Conservation (phyloP, 1,139 yeast species). For the Debaryomyces sp. region DNA sequence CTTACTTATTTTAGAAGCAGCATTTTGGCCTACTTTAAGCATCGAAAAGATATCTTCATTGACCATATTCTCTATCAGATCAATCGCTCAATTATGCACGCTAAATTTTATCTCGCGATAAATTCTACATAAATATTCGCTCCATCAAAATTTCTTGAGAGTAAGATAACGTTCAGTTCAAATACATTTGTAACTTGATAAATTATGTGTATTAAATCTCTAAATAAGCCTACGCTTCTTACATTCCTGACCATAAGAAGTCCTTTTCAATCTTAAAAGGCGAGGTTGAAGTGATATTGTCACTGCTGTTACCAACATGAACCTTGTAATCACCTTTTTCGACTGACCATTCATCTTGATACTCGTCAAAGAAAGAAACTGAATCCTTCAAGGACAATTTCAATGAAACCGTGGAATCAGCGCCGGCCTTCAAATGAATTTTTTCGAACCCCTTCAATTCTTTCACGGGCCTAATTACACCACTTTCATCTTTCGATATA, state of each 20-base stretch:
- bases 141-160: no score
- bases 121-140: no score
- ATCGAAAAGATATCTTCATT: slow-evolving; percentile 12
- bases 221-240: background rate
- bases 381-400: slow-evolving; percentile 48
- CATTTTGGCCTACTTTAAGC: slow-evolving; percentile 6
- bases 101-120: background rate
- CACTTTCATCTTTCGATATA: slow-evolving; percentile 39
- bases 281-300: slow-evolving; percentile 40
- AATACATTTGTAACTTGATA: background rate
- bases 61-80: slow-evolving; percentile 2
- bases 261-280: slow-evolving; percentile 30
- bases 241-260: slow-evolving; percentile 23
- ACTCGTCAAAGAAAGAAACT: slow-evolving; percentile 56
- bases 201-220: background rate
- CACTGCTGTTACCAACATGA: slow-evolving; percentile 45
- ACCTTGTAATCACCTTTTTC: slow-evolving; percentile 54
- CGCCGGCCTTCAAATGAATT: slow-evolving; percentile 45
- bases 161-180: background rate
- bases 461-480: slow-evolving; percentile 54
- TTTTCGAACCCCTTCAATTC: slow-evolving; percentile 61
- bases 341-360: slow-evolving; percentile 50
- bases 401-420: slow-evolving; percentile 36
- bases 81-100: background rate
- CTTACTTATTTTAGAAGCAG: slow-evolving; percentile 5